phyloP scores from a whole-genome alignment of 768 basidiomycete genomes.

The Suillus tomentosus region DNA sequence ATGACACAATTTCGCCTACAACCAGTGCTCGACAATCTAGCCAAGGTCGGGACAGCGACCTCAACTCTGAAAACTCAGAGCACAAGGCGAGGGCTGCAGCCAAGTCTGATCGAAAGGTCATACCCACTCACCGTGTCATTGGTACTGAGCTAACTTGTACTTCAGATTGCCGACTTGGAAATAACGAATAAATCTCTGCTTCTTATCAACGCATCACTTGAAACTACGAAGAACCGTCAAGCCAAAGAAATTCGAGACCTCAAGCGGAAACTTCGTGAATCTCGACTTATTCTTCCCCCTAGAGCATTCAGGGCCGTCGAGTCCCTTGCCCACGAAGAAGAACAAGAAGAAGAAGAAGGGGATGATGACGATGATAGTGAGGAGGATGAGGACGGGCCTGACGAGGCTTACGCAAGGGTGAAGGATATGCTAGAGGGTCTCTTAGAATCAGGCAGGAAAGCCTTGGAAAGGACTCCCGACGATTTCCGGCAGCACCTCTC shows the following conservation, averaged over 20 bases:
- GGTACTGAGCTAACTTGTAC: slow-evolving; percentile 8
- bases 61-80: slow-evolving; percentile 38
- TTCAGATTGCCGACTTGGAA: slow-evolving; percentile 87
- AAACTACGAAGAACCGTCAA: slow-evolving; percentile 78
- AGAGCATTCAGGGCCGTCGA: slow-evolving; percentile 57
- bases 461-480: slow-evolving; percentile 58
- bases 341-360: slow-evolving; percentile 37
- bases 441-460: slow-evolving; percentile 56
- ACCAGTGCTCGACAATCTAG: slow-evolving; percentile 19
- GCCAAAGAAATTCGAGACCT: slow-evolving; percentile 85
- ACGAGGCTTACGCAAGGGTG: slow-evolving; percentile 64
- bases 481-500: slow-evolving; percentile 53
- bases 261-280: slow-evolving; percentile 79
- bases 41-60: slow-evolving; percentile 35
- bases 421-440: slow-evolving; percentile 64
- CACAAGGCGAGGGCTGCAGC: slow-evolving; percentile 68
- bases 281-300: slow-evolving; percentile 76
- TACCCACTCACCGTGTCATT: slow-evolving; percentile 13
- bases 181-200: slow-evolving; percentile 88
- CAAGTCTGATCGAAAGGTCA: slow-evolving; percentile 86
- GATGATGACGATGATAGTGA: slow-evolving; percentile 48
- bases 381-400: slow-evolving; percentile 43
- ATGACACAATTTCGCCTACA: slow-evolving; percentile 27
- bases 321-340: slow-evolving; percentile 43
- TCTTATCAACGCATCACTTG: slow-evolving; percentile 81